Evolutionary conservation across 2,329 filamentous ascomycete species (phyloP).

Genomic region (Cercospora citrullina): DNA sequence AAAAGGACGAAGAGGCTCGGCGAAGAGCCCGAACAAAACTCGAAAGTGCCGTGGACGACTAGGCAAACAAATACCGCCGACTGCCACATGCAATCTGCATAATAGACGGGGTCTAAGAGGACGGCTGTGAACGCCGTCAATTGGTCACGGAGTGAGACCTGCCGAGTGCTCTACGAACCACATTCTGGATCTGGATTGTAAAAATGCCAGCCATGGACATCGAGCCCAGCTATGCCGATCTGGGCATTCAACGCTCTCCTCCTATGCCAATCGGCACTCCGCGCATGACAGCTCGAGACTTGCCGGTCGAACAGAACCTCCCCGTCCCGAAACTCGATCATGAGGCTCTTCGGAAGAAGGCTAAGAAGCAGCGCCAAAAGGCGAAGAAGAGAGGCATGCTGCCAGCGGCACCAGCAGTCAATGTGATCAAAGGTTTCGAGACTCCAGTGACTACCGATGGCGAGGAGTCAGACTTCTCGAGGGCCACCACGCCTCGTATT

Average conservation of each 20-base stretch:
- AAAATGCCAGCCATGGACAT: conserved; percentile 41
- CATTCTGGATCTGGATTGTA: conserved; percentile 7
- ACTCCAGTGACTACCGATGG: conserved; percentile 55
- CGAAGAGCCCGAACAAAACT: conserved; percentile 5
- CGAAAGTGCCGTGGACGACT: conserved; percentile 6
- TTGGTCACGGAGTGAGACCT: background rate
- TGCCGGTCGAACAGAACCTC: conserved; percentile 21
- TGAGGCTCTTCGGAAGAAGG: conserved; percentile 40
- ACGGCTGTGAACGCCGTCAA: background rate
- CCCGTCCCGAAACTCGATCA: conserved; percentile 38
- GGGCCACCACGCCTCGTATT: conserved; percentile 35
- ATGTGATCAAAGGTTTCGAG: conserved; percentile 51
- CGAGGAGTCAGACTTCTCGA: conserved; percentile 56
- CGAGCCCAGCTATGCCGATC: conserved; percentile 29
- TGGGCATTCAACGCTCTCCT: conserved; percentile 35
- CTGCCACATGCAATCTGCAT: conserved; percentile 10
- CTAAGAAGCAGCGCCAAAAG: conserved; percentile 43
- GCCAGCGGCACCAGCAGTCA: conserved; percentile 41
- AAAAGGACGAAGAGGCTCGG: conserved; percentile 37
- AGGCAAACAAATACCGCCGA: background rate
- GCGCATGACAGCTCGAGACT: conserved; percentile 30
- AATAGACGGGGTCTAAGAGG: background rate
- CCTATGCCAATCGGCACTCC: conserved; percentile 37
- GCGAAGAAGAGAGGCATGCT: conserved; percentile 41
- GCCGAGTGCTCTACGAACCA: background rate